These are phyloP conservation scores for Skeletonema grethae DNA, from an alignment of 108 stramenopile genomes.

Conservation along the genomic window DNA sequence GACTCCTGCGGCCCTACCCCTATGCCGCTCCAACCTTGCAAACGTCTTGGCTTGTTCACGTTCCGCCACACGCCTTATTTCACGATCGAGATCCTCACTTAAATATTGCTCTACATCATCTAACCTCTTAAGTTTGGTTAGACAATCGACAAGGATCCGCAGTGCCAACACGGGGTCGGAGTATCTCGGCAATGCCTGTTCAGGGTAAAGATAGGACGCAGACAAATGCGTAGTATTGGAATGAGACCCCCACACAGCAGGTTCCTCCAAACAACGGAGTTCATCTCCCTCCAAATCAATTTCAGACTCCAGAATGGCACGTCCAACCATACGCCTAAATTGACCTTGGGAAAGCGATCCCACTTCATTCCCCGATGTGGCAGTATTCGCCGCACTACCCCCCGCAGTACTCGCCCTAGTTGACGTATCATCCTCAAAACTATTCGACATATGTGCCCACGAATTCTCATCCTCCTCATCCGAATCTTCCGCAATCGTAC, in stretches of 20 bases:
- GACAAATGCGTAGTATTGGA: slow-evolving; percentile 25
- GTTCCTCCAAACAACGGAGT: slow-evolving; percentile 74
- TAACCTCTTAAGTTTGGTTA: slow-evolving; percentile 68
- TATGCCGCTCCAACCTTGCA: slow-evolving; percentile 60
- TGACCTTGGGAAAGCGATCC: slow-evolving; percentile 3
- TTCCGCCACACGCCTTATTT: slow-evolving; percentile 67
- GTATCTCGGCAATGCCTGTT: slow-evolving; percentile 58
- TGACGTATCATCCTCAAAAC: slow-evolving; percentile 40
- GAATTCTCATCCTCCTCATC: slow-evolving; percentile 45
- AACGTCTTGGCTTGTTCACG: slow-evolving; percentile 80
- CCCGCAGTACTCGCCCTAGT: slow-evolving; percentile 15
- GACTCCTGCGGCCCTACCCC: slow-evolving; percentile 22
- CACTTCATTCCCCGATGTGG: not conserved
- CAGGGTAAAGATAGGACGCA: slow-evolving; percentile 39
- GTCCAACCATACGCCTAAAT: slow-evolving; percentile 61
- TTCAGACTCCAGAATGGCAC: slow-evolving; percentile 71
- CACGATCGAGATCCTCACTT: slow-evolving; percentile 57
- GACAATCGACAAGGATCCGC: slow-evolving; percentile 81
- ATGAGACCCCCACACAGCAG: slow-evolving; percentile 23
- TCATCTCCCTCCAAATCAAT: slow-evolving; percentile 85
- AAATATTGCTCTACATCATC: slow-evolving; percentile 83
- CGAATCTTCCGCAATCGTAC: slow-evolving; percentile 33
- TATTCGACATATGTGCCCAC: slow-evolving; percentile 34
- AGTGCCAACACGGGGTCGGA: slow-evolving; percentile 73
- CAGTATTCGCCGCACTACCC: slow-evolving; percentile 5